A percentile compares a stretch with the other conserved stretches of the same genome.
phyloP scores from a whole-genome alignment of 2,329 filamentous ascomycete genomes.

The Biscogniauxia sp. region DNA sequence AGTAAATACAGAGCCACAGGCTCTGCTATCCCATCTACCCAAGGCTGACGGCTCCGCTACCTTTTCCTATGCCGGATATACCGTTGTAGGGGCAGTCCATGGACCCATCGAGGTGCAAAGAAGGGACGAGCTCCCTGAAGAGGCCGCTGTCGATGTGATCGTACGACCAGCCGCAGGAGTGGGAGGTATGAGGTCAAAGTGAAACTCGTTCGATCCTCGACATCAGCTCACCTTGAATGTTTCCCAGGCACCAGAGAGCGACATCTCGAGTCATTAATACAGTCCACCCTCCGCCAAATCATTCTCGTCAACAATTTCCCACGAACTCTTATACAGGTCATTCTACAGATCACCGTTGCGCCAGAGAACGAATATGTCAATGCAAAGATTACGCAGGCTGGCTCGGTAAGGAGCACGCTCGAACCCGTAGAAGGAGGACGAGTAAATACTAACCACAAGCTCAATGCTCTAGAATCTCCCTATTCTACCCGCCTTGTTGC shows the following conservation, averaged over 20 bases:
- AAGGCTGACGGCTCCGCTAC: constrained; percentile 78
- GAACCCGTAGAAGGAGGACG: constrained; percentile 3
- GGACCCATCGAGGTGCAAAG: constrained; percentile 88
- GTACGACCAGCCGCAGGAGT: constrained; percentile 83
- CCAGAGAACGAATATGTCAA: constrained; percentile 66
- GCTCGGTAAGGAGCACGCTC: constrained; percentile 48
- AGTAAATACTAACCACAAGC: constrained; percentile 20
- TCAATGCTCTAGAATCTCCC: constrained; percentile 61
- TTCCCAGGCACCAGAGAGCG: constrained; percentile 66
- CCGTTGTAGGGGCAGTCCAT: constrained; percentile 82
- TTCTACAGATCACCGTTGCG: constrained; percentile 71
- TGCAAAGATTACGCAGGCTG: constrained; percentile 58
- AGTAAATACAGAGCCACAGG: constrained; percentile 46
- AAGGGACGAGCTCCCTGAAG: constrained; percentile 87
- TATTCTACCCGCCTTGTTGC: constrained; percentile 77
- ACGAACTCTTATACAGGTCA: constrained; percentile 74
- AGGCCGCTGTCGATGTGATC: constrained; percentile 86
- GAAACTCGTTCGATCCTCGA: constrained; percentile 12
- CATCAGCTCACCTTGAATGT: constrained; percentile 21
- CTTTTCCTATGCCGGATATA: constrained; percentile 73
- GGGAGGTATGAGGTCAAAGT: constrained; percentile 56
- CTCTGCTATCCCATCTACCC: constrained; percentile 57
- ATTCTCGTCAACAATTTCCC: constrained; percentile 75
- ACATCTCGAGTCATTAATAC: constrained; percentile 76
- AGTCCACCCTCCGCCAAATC: constrained; percentile 69